Base-by-base conservation (phyloP, 1,284 basidiomycete genomes). In the Rhodotorula sp. region DNA sequence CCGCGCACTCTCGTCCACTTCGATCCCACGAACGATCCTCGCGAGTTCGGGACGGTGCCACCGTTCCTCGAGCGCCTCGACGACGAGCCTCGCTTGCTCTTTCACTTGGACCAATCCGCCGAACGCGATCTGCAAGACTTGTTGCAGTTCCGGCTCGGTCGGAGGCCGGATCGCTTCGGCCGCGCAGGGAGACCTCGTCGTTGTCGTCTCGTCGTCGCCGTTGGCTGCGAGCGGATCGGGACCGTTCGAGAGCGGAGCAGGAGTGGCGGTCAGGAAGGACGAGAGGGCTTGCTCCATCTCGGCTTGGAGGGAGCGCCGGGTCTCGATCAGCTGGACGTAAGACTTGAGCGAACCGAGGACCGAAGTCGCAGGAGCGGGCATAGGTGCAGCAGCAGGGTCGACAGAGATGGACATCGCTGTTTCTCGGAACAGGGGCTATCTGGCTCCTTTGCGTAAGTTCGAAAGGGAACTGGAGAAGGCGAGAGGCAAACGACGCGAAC, bases 41-140 rank as follows among this genome's bases (percentile, higher is more conserved):
- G 33, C 60, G 49, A 75, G 12, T 24, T 65, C 66, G 4, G 3
- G 53, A n/a, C 68, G 24, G 15, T 30, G 54, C 29, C 46, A 69
- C 45, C 37, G 46, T 6, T 53, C 60, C 3, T 55, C 51, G 4
- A 72, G 6, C 33, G 18, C 42, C 1, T 12, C 58, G 18, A n/a
- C n/a, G 18, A 67, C 29, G 29, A 44, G 18, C 10, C 45, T 14
- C 18, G 67, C 53, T 22, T 75, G 69, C 45, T 62, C 55, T 59
- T 68, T 68, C 30, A 69, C 55, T 42, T 75, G 62, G 56, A 75
- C 49, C 22, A 75, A 29, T 0, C 74, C 74, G 17, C 49, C 64
- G 6, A 75, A 73, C 8, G 53, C 66, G 46, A 75, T 73, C 46
- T 55, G 51, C 37, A 75, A 60, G 17, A 73, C 55, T 49, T 75